These are phyloP conservation scores for Corrigiola litoralis DNA, from an alignment of 179 eudicot genomes.

Conservation along the genomic window DNA sequence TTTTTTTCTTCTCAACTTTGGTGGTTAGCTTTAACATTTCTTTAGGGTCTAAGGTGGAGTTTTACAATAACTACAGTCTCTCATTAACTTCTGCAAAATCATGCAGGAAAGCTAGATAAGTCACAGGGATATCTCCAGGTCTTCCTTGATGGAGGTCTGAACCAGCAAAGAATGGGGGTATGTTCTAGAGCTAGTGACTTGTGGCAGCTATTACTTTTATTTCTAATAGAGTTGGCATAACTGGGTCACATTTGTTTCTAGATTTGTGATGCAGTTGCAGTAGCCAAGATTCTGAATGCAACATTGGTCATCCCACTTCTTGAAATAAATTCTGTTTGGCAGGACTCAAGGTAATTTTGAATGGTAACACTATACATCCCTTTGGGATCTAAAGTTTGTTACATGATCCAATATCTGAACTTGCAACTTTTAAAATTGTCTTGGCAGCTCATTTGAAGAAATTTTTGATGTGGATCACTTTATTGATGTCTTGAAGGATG, in stretches of 20 bases:
- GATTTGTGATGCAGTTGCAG: constrained; percentile 99
- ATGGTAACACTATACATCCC: neutral
- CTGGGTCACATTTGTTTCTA: constrained; percentile 5
- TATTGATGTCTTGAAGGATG: constrained; percentile 76
- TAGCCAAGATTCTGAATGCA: constrained; percentile 92
- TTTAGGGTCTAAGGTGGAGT: too few relatives aligned
- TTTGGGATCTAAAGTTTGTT: constrained; percentile 6
- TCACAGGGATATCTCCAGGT: constrained; percentile 86
- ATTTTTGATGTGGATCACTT: constrained; percentile 98
- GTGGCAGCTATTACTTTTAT: neutral
- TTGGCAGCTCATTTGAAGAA: constrained; percentile 75
- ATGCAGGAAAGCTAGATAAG: constrained; percentile 56
- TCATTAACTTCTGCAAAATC: constrained; percentile 13
- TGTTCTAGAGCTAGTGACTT: constrained; percentile 16
- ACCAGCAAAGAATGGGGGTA: constrained; percentile 99
- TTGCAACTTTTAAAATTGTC: constrained; percentile 6
- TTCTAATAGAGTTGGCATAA: constrained; percentile 14
- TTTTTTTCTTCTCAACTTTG: neutral
- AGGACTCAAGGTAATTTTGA: constrained; percentile 74
- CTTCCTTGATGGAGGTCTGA: constrained; percentile 96
- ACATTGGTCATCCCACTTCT: constrained; percentile 92
- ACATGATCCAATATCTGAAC: constrained; percentile 14
- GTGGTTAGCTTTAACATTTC: too few relatives aligned
- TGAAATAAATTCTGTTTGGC: constrained; percentile 98
- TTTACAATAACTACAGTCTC: neutral